These are phyloP conservation scores for Zelonia costaricensis DNA, from an alignment of 208 protist genomes.

Conservation along the genomic window DNA sequence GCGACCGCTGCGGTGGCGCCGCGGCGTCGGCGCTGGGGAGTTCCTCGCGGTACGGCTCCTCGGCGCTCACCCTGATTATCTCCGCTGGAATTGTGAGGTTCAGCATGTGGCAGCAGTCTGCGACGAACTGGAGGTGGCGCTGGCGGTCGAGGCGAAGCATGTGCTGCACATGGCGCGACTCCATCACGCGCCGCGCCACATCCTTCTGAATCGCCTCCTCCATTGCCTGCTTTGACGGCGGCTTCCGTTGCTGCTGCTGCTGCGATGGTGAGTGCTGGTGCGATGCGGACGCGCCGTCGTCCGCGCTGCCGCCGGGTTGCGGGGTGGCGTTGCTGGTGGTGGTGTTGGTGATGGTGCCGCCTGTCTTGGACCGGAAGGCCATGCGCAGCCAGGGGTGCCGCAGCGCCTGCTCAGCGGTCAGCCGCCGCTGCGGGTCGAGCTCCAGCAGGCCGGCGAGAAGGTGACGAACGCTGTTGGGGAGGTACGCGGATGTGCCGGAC, in stretches of 20 bases:
- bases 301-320: conserved; percentile 1
- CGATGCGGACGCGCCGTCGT: too few relatives aligned
- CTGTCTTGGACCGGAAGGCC: conserved; percentile 29
- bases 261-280: neutral
- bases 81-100: conserved; percentile 59
- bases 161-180: conserved; percentile 44
- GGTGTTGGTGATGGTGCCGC: neutral
- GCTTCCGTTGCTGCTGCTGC: conserved; percentile 1
- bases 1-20: neutral
- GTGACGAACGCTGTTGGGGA: conserved; percentile 45
- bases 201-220: conserved; percentile 58
- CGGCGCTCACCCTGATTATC: conserved; percentile 35
- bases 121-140: conserved; percentile 83
- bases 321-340: conserved; percentile 15
- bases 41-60: conserved; percentile 28
- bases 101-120: conserved; percentile 71
- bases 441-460: conserved; percentile 62
- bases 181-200: conserved; percentile 48
- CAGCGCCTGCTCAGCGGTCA: conserved; percentile 72
- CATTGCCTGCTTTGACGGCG: conserved; percentile 21
- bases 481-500: conserved; percentile 15
- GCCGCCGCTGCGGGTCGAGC: conserved; percentile 52
- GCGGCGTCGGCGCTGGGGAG: neutral
- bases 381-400: conserved; percentile 68
- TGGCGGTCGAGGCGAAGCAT: conserved; percentile 60